Percentiles rank a stretch among this genome's conserved stretches.
phyloP scores from a whole-genome alignment of 441 rosid genomes.

The Pelargonium cotyledonis region DNA sequence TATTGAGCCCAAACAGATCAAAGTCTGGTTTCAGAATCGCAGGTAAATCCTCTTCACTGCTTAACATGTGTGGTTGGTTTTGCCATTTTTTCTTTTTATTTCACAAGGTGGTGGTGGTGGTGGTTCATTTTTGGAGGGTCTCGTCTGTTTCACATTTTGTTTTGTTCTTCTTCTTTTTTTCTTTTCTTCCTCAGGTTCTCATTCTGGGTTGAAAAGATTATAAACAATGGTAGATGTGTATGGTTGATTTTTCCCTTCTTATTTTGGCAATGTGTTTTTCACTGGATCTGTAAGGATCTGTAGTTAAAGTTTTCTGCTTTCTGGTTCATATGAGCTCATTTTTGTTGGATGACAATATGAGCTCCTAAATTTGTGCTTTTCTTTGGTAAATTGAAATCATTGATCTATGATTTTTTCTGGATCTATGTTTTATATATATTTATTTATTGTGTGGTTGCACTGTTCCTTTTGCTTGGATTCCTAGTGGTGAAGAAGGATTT shows the following conservation, averaged over 20 bases:
- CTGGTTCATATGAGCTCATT: background rate
- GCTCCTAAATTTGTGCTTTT: background rate
- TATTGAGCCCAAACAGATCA: conserved; percentile 98
- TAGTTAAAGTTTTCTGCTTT: background rate
- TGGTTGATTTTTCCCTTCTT: too few relatives aligned
- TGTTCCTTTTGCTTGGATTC: background rate
- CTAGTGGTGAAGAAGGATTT: background rate
- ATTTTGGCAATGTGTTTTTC: too few relatives aligned
- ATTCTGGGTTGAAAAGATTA: background rate
- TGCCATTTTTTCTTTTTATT: too few relatives aligned
- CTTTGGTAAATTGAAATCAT: too few relatives aligned
- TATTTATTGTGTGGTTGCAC: too few relatives aligned
- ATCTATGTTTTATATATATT: too few relatives aligned
- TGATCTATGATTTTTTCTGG: background rate
- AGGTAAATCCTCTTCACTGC: conserved; percentile 39
- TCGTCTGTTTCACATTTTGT: too few relatives aligned
- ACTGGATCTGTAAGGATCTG: too few relatives aligned
- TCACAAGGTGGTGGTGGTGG: background rate
- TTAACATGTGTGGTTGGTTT: too few relatives aligned
- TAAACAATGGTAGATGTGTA: too few relatives aligned
- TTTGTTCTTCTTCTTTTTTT: too few relatives aligned
- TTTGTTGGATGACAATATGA: too few relatives aligned
- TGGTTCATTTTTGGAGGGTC: conserved; percentile 45
- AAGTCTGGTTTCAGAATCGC: conserved; percentile 98
- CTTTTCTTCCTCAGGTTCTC: conserved; percentile 32